Conservation (phyloP, 805 yeast species). For the Saccharomycopsis sp. region DNA sequence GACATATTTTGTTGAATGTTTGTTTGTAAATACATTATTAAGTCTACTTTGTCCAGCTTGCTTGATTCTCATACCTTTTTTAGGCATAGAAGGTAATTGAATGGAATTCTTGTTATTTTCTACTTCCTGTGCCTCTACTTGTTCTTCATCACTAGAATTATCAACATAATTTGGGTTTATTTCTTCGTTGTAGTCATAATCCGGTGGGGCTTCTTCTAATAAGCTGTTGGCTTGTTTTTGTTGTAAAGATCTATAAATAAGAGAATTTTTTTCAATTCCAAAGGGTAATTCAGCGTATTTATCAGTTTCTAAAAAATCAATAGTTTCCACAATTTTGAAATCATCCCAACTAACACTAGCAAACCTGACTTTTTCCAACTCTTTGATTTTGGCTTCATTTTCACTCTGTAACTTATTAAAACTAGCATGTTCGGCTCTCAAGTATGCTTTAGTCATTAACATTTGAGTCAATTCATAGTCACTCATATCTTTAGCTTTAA, state of each 20-base stretch:
- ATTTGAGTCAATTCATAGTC: conserved; percentile 13
- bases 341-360: conserved; percentile 86
- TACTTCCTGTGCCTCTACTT: no score
- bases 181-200: conserved; percentile 20
- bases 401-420: background rate
- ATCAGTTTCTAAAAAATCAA: conserved; percentile 55
- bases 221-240: conserved; percentile 31
- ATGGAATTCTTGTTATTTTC: no score
- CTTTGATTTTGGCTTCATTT: conserved; percentile 21
- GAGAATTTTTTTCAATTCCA: conserved; percentile 48
- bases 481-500: background rate
- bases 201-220: conserved; percentile 35
- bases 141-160: background rate
- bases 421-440: conserved; percentile 6
- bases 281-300: conserved; percentile 39
- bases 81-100: no score
- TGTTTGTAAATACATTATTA: no score
- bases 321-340: conserved; percentile 58
- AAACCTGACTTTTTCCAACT: conserved; percentile 39
- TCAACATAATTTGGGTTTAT: background rate
- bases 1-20: no score
- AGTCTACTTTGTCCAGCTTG: conserved; percentile 68
- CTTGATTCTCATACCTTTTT: conserved; percentile 47
- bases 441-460: conserved; percentile 37
- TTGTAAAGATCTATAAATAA: conserved; percentile 52